These are phyloP conservation scores for Lactarius quietus DNA, from an alignment of 768 basidiomycete genomes.

Conservation along the genomic window DNA sequence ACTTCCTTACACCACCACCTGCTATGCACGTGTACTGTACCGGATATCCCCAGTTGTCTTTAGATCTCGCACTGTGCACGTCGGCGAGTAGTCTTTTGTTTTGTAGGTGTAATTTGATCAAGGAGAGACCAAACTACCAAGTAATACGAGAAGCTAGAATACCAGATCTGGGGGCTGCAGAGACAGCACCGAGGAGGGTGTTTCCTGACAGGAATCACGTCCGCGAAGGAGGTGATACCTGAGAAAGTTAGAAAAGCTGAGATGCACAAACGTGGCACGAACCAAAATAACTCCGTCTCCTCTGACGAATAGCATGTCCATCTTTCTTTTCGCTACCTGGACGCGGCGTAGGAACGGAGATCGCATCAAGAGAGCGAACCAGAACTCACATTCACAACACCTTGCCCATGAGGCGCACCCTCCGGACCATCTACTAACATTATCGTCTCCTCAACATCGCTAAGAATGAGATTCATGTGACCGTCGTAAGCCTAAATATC, in stretches of 20 bases:
- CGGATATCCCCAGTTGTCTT: constrained; percentile 16
- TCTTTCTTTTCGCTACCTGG: constrained; percentile 87
- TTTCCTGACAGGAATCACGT: constrained; percentile 39
- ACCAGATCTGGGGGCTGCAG: not conserved
- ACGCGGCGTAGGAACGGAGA: not conserved
- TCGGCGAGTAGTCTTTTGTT: not conserved
- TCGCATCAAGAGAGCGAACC: not conserved
- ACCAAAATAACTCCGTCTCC: constrained; percentile 98
- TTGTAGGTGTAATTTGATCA: not conserved
- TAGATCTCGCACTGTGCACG: not conserved
- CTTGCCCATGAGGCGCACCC: constrained; percentile 50
- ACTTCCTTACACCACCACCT: constrained; percentile 8
- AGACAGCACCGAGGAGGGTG: not conserved
- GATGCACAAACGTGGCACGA: constrained; percentile 9
- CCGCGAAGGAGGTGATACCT: constrained; percentile 82
- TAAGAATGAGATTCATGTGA: constrained; percentile 99
- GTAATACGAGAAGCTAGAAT: not conserved
- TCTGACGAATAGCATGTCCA: constrained; percentile 97
- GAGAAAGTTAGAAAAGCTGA: constrained; percentile 23
- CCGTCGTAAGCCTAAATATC: constrained; percentile 89
- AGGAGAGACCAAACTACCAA: not conserved
- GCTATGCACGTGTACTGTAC: constrained; percentile 13
- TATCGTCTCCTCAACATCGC: constrained; percentile 96
- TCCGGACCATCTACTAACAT: constrained; percentile 91
- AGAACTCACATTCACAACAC: constrained; percentile 59